Evolutionary conservation across 2,329 filamentous ascomycete genomes (phyloP).

Genomic region (Westerdykella sp.): DNA sequence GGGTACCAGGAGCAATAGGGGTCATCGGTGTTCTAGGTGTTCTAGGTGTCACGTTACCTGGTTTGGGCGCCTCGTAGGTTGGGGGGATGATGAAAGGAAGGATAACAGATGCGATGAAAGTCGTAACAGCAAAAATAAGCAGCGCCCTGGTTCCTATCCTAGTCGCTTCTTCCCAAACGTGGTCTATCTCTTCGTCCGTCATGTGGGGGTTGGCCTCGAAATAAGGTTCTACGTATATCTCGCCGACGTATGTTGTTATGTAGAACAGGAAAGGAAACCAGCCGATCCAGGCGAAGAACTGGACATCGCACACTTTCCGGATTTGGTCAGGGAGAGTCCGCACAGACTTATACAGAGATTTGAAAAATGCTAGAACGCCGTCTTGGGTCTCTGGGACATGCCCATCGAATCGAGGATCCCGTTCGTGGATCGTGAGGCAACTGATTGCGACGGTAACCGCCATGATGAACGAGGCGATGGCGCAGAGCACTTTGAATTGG

Average conservation of each 20-base stretch:
- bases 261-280: conserved; percentile 97
- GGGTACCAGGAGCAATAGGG: conserved; percentile 13
- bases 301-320: conserved; percentile 62
- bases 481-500: conserved; percentile 89
- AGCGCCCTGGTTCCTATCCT: conserved; percentile 84
- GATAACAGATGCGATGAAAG: conserved; percentile 72
- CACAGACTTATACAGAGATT: conserved; percentile 68
- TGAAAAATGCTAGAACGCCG: conserved; percentile 74
- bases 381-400: conserved; percentile 50
- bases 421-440: conserved; percentile 63
- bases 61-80: conserved; percentile 54
- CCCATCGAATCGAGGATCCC: conserved; percentile 70
- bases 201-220: conserved; percentile 73
- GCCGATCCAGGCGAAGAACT: conserved; percentile 77
- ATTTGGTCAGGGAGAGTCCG: conserved; percentile 75
- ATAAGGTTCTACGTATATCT: conserved; percentile 82
- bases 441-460: conserved; percentile 64
- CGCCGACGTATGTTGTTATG: conserved; percentile 86
- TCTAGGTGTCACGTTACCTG: conserved; percentile 38
- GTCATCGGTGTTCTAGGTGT: conserved; percentile 37
- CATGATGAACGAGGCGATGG: conserved; percentile 72
- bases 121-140: conserved; percentile 80
- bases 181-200: conserved; percentile 67
- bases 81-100: conserved; percentile 81
- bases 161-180: conserved; percentile 77